These are phyloP conservation scores for Endotrypanum monterogeii DNA, from an alignment of 208 protist genomes.

Conservation along the genomic window DNA sequence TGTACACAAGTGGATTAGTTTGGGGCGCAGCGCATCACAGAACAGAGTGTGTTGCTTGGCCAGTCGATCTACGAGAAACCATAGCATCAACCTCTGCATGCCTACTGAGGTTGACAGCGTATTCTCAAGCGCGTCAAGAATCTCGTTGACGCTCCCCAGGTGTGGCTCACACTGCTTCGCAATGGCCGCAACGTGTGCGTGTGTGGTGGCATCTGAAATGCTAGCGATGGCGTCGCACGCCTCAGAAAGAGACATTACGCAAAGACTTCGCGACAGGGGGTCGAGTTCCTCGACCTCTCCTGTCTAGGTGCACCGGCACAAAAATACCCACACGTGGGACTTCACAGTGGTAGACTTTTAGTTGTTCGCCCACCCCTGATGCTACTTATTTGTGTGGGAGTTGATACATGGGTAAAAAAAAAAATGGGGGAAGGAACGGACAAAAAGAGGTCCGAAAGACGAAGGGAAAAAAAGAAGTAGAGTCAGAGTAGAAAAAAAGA, in stretches of 20 bases:
- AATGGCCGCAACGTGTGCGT: constrained; percentile 44
- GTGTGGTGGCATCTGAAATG: constrained; percentile 55
- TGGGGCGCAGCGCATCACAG: constrained; percentile 73
- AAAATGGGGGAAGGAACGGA: neutral
- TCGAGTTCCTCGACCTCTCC: neutral
- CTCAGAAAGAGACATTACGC: constrained; percentile 56
- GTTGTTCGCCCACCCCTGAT: too few species aligned
- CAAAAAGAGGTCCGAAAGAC: neutral
- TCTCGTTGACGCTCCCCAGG: constrained; percentile 55
- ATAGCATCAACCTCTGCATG: constrained; percentile 64
- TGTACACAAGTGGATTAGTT: constrained; percentile 56
- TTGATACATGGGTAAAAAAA: too few species aligned
- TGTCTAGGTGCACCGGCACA: neutral
- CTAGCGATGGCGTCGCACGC: constrained; percentile 77
- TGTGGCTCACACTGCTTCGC: constrained; percentile 69
- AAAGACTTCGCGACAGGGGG: neutral
- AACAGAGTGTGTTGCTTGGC: constrained; percentile 84
- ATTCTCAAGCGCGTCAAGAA: constrained; percentile 82
- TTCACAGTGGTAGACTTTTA: too few species aligned
- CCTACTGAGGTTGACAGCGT: constrained; percentile 55
- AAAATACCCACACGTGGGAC: too few species aligned
- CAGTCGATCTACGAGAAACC: constrained; percentile 86
- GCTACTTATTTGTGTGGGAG: neutral
- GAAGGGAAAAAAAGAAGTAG: neutral
- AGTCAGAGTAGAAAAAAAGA: neutral